A percentile compares a stretch with the other conserved stretches of the same genome.
phyloP scores from a whole-genome alignment of 306 rosid species.

The Citrullus amarus region DNA sequence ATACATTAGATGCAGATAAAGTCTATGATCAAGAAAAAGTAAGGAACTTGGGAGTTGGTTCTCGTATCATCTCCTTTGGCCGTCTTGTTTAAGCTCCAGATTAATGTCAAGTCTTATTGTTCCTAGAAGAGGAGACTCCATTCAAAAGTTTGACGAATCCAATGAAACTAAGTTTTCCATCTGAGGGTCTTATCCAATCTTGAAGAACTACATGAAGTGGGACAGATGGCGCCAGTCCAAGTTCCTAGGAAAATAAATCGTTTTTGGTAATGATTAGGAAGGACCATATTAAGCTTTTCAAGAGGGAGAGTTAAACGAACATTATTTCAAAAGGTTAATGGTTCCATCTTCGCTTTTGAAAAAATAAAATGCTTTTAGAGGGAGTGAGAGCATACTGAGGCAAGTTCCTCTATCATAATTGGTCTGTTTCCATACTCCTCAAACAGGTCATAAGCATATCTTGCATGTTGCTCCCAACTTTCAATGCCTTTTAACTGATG shows the following conservation, averaged over 20 bases:
- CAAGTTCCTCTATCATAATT: conserved; percentile 84
- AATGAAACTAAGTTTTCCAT: conserved; percentile 79
- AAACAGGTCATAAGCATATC: conserved; percentile 68
- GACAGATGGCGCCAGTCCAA: conserved; percentile 70
- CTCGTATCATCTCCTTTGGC: neutral
- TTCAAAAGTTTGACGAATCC: conserved; percentile 79
- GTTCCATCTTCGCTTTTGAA: neutral
- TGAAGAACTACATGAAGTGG: conserved; percentile 84
- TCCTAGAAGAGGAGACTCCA: conserved; percentile 46
- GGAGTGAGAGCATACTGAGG: conserved; percentile 41
- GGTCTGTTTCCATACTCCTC: conserved; percentile 84
- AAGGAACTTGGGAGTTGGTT: neutral
- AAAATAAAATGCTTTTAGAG: neutral
- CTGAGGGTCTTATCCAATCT: conserved; percentile 83
- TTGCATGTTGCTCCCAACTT: conserved; percentile 77
- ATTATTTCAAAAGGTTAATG: too few species aligned
- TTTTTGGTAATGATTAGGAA: neutral
- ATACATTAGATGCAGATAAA: neutral
- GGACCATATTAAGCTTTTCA: neutral
- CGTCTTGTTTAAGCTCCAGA: neutral
- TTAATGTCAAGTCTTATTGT: conserved; percentile 45
- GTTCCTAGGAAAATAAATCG: conserved; percentile 38
- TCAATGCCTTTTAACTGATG: conserved; percentile 77
- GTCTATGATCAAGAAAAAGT: neutral
- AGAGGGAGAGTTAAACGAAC: neutral